Conservation (phyloP, 768 basidiomycete genomes). For the Tricholoma sp. region DNA sequence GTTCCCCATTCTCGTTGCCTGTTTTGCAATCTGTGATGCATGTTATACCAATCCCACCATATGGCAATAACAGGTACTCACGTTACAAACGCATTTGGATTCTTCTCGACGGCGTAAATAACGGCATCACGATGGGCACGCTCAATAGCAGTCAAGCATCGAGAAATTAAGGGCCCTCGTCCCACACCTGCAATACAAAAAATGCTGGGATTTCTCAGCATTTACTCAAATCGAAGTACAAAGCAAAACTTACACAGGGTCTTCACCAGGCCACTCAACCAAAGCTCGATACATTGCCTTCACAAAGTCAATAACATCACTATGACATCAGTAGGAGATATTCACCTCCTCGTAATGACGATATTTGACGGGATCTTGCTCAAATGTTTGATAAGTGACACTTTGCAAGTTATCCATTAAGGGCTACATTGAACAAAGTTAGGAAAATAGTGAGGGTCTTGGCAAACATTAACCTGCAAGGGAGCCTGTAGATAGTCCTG, state of each 20-base stretch:
- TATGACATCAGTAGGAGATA: constrained; percentile 7
- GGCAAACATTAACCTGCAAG: constrained; percentile 56
- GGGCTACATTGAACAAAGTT: constrained; percentile 46
- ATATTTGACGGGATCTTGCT: constrained; percentile 97
- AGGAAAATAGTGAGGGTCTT: background rate
- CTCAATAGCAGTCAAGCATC: constrained; percentile 73
- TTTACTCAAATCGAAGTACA: background rate
- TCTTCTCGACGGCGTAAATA: constrained; percentile 93
- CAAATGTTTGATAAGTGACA: constrained; percentile 95
- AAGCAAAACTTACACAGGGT: constrained; percentile 52
- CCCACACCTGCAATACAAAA: constrained; percentile 95
- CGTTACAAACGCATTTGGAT: constrained; percentile 94
- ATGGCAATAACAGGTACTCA: constrained; percentile 25
- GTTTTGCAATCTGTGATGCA: constrained; percentile 65
- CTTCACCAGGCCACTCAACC: constrained; percentile 56
- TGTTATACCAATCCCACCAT: constrained; percentile 8
- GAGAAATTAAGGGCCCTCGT: constrained; percentile 85
- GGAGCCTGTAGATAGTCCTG: constrained; percentile 96
- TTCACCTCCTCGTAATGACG: constrained; percentile 86
- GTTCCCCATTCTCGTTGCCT: constrained; percentile 81
- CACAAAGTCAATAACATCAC: background rate
- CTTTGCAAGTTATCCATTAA: constrained; percentile 97
- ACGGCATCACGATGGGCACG: constrained; percentile 56
- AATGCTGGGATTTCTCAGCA: constrained; percentile 41
- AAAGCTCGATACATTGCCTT: constrained; percentile 83